Evolutionary conservation across 1,139 yeast species (phyloP), one percentile per base, ranked within the genome.

Genomic region (Diutina sp.): DNA sequence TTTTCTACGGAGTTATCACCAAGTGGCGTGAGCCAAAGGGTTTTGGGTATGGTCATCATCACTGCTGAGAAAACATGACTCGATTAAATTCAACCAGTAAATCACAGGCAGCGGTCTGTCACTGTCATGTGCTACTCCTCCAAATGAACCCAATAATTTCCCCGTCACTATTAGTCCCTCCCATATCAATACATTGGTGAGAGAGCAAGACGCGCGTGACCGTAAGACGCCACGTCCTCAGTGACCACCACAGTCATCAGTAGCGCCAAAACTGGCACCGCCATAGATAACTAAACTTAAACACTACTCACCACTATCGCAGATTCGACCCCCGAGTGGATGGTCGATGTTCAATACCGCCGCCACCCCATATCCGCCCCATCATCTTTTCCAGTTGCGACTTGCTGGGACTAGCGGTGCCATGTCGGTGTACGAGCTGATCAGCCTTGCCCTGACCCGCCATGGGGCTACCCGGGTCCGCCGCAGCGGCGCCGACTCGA

Each of bases 401-500:
- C 38, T 30, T 9, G n/a, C 29, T 9, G 16, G 14, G 21, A 21
- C 30, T 18, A 14, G 29, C 29, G 25, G 29, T 28, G 28, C 51
- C 21, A 50, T 50, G 53, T 50, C 53, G 18, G 53, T 50, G 28
- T 50, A 32, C 18, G 53, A 50, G 28, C 53, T 50, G 53, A 50
- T 50, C 41, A 50, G 45, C 44, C 53, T 50, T 30, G 53, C 44
- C 11, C 53, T 50, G 53, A 50, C 41, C 28, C 53, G 53, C 14
- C 21, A 50, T 30, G 50, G 50, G 9, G 29, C 16, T 4, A 46
- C 9, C 12, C 51, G 46, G 46, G 46, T 44, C 25, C 25, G 46
- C 6, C 9, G 18, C 6, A 11, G 18, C 8, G 46, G 46, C n/a
- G n/a, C 46, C 11, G 25, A 16, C 25, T 18, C 46, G 8, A 5